Evolutionary conservation across 2,329 filamentous ascomycete genomes (phyloP), one percentile per base, ranked within the genome.

Genomic region (Aspergillus hiratsukae): DNA sequence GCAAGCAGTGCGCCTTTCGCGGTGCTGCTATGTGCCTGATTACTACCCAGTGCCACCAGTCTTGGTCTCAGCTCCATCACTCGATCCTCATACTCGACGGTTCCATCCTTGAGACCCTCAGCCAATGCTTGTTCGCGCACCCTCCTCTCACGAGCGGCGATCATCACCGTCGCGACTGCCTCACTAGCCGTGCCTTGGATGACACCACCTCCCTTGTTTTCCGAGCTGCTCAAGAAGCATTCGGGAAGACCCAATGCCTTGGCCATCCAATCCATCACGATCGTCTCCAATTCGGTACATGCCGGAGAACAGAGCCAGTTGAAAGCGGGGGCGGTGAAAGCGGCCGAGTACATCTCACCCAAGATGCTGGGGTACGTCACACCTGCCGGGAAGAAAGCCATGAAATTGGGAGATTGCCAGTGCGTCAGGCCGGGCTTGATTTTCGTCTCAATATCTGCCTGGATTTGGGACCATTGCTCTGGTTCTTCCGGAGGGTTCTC

Each of bases 241-340:
- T 82, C 75, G 0, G 93, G 91, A 25, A 97, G 78, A 1, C 78
- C 84, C 11, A 97, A 75, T 8, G 91, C 81, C 71, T 88, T 84
- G 17, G 88, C 90, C 3, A 97, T 78, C 92, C 93, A 97, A 75
- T 97, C 93, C 72, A 97, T 82, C 46, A 96, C 88, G 25, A 97
- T 82, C 0, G 92, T 96, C 79, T 97, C 93, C 49, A 97, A 82
- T 76, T 97, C 93, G 0, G 93, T 97, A 19, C 94, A 87, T 6
- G 89, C 91, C 0, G 93, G 93, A 5, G 87, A 91, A 76, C 93
- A 97, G 61, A 97, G 86, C 93, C 93, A 97, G 76, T 97, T 97
- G 81, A 97, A 97, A 41, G 91, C 91, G 1, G 93, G 91, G 17
- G 90, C 90, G 11, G 87, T 94, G 75, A 97, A 92, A 6, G 91